Evolutionary conservation across 2,329 filamentous ascomycete species (phyloP), one percentile per base, ranked within the genome.

Genomic region (Cercospora citrullina): DNA sequence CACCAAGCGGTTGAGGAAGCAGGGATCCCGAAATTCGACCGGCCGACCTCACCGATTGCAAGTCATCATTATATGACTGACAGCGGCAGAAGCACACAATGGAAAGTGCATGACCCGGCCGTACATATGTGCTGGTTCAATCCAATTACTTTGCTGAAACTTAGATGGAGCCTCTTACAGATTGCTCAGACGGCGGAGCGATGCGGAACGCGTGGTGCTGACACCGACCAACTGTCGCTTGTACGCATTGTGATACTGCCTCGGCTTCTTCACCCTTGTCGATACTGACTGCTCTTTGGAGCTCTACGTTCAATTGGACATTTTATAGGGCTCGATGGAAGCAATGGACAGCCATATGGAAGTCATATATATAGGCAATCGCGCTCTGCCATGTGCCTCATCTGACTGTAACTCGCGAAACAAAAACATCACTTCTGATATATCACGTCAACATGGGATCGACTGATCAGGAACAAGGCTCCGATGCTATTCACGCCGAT

Each of bases 401-500:
- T 14, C 26, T 23, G 45, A 23, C 45, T 23, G 21, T 2, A 51
- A 12, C 18, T 51, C 5, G 5, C 4, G 16, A 14, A 21, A 23
- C 45, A 26, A 5, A 14, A 51, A 23, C 5, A 51, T 51, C 21
- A 23, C 3, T 16, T 51, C 2, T 6, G 21, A 51, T 16, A 3
- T 5, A 48, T 4, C 2, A 18, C 42, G 21, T 23, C 21, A 51
- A 6, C 45, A 51, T 51, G 45, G 45, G 45, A 23, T 51, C 21
- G 6, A 26, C 3, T 26, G 45, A 51, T 12, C 45, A 51, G 10
- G 12, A 4, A 2, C 21, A 14, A 6, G 21, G 14, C 4, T 14
- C 21, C 45, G 14, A 51, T 3, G 21, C 18, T 7, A 68, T 72
- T 16, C 42, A 73, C 14, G 66, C 71, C 33, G 75, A 76, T 59